Evolutionary conservation across 305 asterid species (phyloP).

Genomic region (Solanum hybrid): DNA sequence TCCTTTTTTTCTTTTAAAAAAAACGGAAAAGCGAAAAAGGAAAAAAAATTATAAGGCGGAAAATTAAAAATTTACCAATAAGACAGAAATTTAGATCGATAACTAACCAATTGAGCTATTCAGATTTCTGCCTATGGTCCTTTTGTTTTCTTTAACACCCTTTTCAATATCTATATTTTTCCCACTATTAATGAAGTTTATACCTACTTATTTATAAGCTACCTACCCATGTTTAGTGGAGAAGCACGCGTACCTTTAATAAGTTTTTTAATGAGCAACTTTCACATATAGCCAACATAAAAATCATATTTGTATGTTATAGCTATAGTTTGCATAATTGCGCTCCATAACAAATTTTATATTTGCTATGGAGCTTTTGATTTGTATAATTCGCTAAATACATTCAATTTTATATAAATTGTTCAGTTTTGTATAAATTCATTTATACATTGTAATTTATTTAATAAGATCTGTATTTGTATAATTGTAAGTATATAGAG

Average conservation of each 20-base stretch:
- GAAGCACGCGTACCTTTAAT: background rate
- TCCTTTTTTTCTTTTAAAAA: background rate
- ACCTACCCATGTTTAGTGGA: background rate
- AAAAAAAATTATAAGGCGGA: rapidly evolving
- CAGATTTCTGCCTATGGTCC: background rate
- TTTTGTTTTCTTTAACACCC: background rate
- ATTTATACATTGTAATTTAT: too few relatives aligned
- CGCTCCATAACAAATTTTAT: too few relatives aligned
- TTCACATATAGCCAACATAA: too few relatives aligned
- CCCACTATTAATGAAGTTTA: background rate
- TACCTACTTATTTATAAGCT: background rate
- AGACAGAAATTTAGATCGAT: background rate
- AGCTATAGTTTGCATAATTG: too few relatives aligned
- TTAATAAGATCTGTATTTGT: too few relatives aligned
- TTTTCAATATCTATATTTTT: background rate
- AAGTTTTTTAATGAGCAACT: background rate
- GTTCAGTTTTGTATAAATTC: too few relatives aligned
- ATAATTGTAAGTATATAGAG: too few relatives aligned
- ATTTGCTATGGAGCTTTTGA: too few relatives aligned
- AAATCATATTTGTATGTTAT: too few relatives aligned
- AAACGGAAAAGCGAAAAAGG: background rate
- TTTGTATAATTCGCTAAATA: too few relatives aligned
- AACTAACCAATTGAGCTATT: background rate
- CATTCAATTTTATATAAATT: too few relatives aligned
- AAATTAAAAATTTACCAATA: rapidly evolving